Evolutionary conservation across 2,329 filamentous ascomycete genomes (phyloP).

Genomic region (Penicillium concentricum): DNA sequence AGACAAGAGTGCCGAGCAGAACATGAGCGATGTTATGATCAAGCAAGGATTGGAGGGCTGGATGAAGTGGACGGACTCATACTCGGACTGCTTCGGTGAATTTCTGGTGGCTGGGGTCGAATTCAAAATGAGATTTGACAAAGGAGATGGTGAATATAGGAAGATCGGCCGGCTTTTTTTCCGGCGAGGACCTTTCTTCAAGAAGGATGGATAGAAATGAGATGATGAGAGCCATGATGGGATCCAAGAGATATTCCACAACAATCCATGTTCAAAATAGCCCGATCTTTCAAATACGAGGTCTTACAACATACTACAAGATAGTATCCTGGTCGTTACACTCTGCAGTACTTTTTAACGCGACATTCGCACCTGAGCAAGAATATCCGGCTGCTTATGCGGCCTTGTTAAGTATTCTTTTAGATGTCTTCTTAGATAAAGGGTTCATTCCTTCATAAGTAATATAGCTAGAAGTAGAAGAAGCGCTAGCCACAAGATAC

Average conservation of each 20-base stretch:
- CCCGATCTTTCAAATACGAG: not conserved
- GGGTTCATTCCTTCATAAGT: no score
- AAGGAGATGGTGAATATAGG: not conserved
- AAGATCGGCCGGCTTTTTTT: not conserved
- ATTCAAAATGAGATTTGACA: not conserved
- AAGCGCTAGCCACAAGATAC: no score
- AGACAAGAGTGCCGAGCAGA: not conserved
- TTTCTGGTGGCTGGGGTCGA: not conserved
- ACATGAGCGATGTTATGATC: not conserved
- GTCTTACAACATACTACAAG: not conserved
- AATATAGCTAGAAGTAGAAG: no score
- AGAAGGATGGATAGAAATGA: not conserved
- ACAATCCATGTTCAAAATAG: not conserved
- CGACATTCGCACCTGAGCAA: not conserved
- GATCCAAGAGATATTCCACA: not conserved
- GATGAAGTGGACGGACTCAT: not conserved
- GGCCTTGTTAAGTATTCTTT: no score
- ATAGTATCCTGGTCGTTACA: not conserved
- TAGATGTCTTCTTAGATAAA: no score
- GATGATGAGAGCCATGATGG: not conserved
- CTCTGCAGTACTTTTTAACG: no score
- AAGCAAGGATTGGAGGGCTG: not conserved
- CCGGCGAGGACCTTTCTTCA: not conserved
- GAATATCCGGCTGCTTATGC: no score
- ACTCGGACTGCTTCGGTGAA: not conserved